Evolutionary conservation across 2,329 filamentous ascomycete genomes (phyloP).

Genomic region (Aspergillus pseudoglaucus): DNA sequence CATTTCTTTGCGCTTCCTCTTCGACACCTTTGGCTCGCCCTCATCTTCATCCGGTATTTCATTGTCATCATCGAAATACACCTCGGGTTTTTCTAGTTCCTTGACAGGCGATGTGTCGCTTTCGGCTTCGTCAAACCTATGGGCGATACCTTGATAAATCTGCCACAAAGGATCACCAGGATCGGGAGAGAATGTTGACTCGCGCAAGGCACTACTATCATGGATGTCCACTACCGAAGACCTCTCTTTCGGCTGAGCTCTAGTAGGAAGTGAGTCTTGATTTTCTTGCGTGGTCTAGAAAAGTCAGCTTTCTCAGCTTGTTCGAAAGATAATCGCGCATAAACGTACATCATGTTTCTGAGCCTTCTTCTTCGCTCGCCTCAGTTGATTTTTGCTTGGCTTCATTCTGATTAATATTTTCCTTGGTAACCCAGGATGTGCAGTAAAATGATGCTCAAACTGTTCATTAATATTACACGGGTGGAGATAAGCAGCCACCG

Average conservation of each 20-base stretch:
- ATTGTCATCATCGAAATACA: constrained; percentile 76
- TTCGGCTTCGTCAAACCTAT: constrained; percentile 64
- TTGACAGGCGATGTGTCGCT: constrained; percentile 59
- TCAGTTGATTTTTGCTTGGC: constrained; percentile 89
- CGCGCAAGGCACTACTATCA: constrained; percentile 38
- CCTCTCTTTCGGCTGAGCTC: constrained; percentile 3
- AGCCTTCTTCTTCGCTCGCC: constrained; percentile 90
- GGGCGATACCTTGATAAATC: constrained; percentile 76
- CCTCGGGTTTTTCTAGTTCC: constrained; percentile 71
- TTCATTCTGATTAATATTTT: constrained; percentile 43
- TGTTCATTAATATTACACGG: too few relatives aligned
- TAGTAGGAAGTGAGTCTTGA: constrained; percentile 3
- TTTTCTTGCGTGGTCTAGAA: constrained; percentile 23
- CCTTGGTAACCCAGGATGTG: too few relatives aligned
- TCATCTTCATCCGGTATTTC: constrained; percentile 74
- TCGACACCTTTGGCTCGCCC: constrained; percentile 67
- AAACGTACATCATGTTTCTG: constrained; percentile 62
- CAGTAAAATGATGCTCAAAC: too few relatives aligned
- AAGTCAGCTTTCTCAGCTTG: constrained; percentile 9
- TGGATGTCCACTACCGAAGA: constrained; percentile 7
- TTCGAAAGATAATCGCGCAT: not conserved
- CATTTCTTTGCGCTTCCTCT: constrained; percentile 87
- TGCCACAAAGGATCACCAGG: constrained; percentile 72
- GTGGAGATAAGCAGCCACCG: too few relatives aligned
- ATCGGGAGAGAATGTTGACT: constrained; percentile 45